Percentiles rank a stretch among this genome's conserved stretches.
Conservation (phyloP, 768 basidiomycete genomes). For the Phanerodontia chrysosporium region DNA sequence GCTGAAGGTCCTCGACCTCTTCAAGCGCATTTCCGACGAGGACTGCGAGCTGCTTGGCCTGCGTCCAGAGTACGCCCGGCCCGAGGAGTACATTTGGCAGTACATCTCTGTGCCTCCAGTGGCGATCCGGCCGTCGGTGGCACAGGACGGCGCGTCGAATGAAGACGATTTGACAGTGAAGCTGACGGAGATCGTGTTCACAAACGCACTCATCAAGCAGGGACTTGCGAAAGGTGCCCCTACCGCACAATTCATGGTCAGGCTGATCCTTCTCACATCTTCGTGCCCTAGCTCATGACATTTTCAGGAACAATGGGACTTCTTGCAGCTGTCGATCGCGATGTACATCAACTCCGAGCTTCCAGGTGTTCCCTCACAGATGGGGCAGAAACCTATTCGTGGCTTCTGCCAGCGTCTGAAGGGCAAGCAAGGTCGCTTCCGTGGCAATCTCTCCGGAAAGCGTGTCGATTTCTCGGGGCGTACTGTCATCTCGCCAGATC, state of each 20-base stretch:
- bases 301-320: slow-evolving; percentile 96
- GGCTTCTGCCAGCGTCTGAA: slow-evolving; percentile 98
- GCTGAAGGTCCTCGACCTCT: slow-evolving; percentile 87
- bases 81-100: slow-evolving; percentile 98
- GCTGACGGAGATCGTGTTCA: slow-evolving; percentile 93
- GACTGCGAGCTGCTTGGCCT: slow-evolving; percentile 94
- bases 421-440: slow-evolving; percentile 97
- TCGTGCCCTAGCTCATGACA: slow-evolving; percentile 1
- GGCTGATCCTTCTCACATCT: slow-evolving; percentile 5
- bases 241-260: slow-evolving; percentile 85
- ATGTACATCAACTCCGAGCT: slow-evolving; percentile 98
- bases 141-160: slow-evolving; percentile 96
- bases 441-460: slow-evolving; percentile 97
- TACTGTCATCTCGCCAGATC: slow-evolving; percentile 98
- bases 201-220: slow-evolving; percentile 88
- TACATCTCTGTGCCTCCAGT: slow-evolving; percentile 98
- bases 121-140: slow-evolving; percentile 94
- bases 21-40: slow-evolving; percentile 91
- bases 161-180: slow-evolving; percentile 99
- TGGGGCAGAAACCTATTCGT: slow-evolving; percentile 90
- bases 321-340: slow-evolving; percentile 89
- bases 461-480: slow-evolving; percentile 98
- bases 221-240: slow-evolving; percentile 85
- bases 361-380: slow-evolving; percentile 85
- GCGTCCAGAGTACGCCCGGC: slow-evolving; percentile 82